Evolutionary conservation across 1,284 basidiomycete genomes (phyloP).

Genomic region (Leccinum subspadiceum): DNA sequence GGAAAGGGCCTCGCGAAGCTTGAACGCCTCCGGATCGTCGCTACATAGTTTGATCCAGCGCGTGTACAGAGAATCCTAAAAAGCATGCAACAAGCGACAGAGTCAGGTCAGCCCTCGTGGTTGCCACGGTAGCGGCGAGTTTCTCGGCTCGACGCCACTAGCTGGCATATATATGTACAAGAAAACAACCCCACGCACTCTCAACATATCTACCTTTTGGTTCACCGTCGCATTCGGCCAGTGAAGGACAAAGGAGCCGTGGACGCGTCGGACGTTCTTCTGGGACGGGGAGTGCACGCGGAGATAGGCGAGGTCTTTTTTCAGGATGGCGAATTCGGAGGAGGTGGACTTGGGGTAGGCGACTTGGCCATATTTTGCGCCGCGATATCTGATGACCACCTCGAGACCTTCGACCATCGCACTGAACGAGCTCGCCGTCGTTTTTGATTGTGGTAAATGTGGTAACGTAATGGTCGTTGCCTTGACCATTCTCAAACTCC

Average conservation of each 20-base stretch:
- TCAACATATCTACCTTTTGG: background rate
- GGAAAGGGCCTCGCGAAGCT: constrained; percentile 27
- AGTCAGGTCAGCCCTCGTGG: background rate
- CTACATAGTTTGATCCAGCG: constrained; percentile 28
- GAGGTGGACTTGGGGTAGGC: constrained; percentile 14
- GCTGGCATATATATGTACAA: constrained; percentile 3
- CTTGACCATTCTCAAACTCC: background rate
- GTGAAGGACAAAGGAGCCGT: constrained; percentile 24
- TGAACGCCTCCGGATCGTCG: constrained; percentile 22
- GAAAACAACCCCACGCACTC: background rate
- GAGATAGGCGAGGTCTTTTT: constrained; percentile 27
- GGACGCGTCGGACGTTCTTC: constrained; percentile 21
- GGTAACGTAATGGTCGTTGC: background rate
- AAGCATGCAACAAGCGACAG: background rate
- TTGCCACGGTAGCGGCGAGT: background rate
- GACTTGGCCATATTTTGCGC: constrained; percentile 16
- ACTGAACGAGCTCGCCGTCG: constrained; percentile 3
- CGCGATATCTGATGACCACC: constrained; percentile 24
- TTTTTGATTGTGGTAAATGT: background rate
- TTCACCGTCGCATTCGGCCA: constrained; percentile 20
- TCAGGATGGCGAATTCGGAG: constrained; percentile 28
- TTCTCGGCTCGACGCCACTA: constrained; percentile 1
- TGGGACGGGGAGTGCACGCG: constrained; percentile 29
- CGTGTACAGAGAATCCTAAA: constrained; percentile 22
- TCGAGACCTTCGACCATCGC: constrained; percentile 25